Conservation (phyloP, 1,284 basidiomycete genomes). For the Ceratobasidium sp. region DNA sequence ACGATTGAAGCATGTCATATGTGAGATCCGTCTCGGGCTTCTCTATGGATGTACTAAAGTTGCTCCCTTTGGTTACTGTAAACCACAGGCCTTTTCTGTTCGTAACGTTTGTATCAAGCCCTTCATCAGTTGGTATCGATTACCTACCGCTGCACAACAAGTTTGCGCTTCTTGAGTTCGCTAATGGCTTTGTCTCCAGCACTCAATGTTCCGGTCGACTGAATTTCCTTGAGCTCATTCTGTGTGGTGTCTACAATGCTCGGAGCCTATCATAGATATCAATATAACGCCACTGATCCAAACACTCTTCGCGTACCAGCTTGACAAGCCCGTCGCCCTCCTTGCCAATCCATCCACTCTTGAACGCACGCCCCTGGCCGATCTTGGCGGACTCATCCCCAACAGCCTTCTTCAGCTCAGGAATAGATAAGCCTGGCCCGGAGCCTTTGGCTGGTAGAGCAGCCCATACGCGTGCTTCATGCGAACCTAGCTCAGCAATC, state of each 20-base stretch:
- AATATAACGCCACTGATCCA: conserved; percentile 39
- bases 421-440: conserved; percentile 67
- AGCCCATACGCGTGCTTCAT: conserved; percentile 91
- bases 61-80: conserved; percentile 81
- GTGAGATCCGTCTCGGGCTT: conserved; percentile 99
- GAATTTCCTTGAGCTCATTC: conserved; percentile 76
- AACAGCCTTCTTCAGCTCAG: conserved; percentile 73
- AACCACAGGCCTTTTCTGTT: conserved; percentile 94
- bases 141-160: conserved; percentile 71
- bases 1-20: conserved; percentile 93
- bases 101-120: conserved; percentile 11
- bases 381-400: conserved; percentile 85
- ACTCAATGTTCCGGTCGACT: conserved; percentile 70
- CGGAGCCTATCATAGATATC: conserved; percentile 54
- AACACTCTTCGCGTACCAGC: conserved; percentile 60
- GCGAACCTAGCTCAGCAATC: conserved; percentile 83
- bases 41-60: conserved; percentile 91
- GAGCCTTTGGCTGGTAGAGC: conserved; percentile 76
- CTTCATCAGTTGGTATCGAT: conserved; percentile 29
- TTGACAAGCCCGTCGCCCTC: conserved; percentile 88
- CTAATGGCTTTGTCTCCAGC: conserved; percentile 80
- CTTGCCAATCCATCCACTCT: conserved; percentile 96
- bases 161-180: conserved; percentile 91
- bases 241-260: conserved; percentile 76
- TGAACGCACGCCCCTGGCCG: conserved; percentile 95